phyloP scores from a whole-genome alignment of 371 early-diverging fungal genomes.

The Mucor racemosus region DNA sequence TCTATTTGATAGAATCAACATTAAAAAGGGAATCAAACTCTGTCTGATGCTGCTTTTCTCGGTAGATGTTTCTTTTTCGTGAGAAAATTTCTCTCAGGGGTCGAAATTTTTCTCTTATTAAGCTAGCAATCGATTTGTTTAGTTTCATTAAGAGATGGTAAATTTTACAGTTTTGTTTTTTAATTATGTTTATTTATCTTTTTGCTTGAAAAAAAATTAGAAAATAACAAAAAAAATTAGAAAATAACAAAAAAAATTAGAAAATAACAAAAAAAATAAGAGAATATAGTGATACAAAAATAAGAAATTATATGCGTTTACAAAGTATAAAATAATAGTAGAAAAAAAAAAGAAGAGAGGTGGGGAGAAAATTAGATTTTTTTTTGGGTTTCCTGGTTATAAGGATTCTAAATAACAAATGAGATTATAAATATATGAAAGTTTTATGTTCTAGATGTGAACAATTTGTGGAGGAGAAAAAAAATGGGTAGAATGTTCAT shows the following conservation, averaged over 20 bases:
- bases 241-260: background rate
- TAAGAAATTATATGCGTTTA: conserved; percentile 7
- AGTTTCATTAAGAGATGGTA: background rate
- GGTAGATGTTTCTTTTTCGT: background rate
- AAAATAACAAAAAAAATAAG: background rate
- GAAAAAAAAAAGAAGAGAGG: background rate
- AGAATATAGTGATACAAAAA: conserved; percentile 1
- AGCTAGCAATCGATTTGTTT: background rate
- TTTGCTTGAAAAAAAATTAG: background rate
- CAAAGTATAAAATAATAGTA: background rate
- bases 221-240: background rate
- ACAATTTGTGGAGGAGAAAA: conserved; percentile 1
- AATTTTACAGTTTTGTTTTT: background rate
- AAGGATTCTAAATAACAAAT: conserved; percentile 6
- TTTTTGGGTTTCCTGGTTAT: background rate
- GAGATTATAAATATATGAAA: background rate
- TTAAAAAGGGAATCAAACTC: background rate
- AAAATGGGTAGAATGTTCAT: background rate
- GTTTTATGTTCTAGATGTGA: background rate
- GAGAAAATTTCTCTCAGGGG: background rate
- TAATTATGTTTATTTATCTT: background rate
- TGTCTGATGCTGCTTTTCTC: background rate
- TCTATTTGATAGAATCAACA: background rate
- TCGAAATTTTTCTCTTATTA: background rate
- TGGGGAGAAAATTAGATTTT: conserved; percentile 8